Evolutionary conservation across 768 basidiomycete species (phyloP), one percentile per base, ranked within the genome.

Genomic region (Phallus indusiatus): DNA sequence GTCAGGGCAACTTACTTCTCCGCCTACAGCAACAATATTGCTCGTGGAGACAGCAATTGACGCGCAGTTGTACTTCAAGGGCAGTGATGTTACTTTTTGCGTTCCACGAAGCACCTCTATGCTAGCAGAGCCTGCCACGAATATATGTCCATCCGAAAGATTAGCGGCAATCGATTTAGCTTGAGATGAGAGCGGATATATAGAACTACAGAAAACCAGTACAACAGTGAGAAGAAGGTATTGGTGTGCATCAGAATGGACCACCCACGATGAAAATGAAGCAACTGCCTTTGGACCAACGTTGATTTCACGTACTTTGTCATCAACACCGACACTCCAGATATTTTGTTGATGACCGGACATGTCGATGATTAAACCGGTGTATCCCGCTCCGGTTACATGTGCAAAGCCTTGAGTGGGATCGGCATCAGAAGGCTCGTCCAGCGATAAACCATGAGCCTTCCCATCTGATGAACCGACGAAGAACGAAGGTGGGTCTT

Each of bases 401-500:
- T 69, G 65, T 6, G 70, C 68, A 17, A 78, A 81, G 56, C 76
- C 76, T 35, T 76, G 77, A 2, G 72, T 69, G 0, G 75, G 65
- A 51, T 10, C 24, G 36, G n/a, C 5, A 0, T 77, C 73, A 16
- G 83, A 78, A n/a, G 42, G n/a, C 9, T 42, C 42, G 9, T 42
- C 14, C 67, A 86, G 90, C 1, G 84, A 77, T 51, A 85, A 75
- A 18, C 35, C n/a, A 28, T 59, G 57, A 1, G 84, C 73, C 14
- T 89, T 84, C 1, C 93, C 92, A 61, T 92, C 89, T 4, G 86
- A 84, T 0, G 86, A 84, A 17, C 93, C 93, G 0, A 84, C 80
- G 59, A 93, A 75, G 75, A 90, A 91, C n/a, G 68, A 69, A 1
- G 76, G 67, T 0, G 69, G 14, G 16, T 46, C 18, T 28, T 42